Conservation (phyloP, 1,139 yeast genomes). For the Spencermartinsiella ligniputridi region DNA sequence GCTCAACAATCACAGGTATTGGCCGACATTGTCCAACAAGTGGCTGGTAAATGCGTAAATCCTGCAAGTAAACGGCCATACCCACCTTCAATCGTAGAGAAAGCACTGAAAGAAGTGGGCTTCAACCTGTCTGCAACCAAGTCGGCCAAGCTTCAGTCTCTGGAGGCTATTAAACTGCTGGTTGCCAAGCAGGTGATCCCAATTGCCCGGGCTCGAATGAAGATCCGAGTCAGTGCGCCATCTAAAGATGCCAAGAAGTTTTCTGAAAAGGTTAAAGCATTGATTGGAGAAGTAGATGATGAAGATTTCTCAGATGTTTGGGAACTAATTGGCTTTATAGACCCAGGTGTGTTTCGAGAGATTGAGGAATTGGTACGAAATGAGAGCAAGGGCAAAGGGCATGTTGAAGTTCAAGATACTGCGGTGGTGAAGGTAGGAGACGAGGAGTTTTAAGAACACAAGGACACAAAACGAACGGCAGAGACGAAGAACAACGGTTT, state of each 20-base stretch:
- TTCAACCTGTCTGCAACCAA: slow-evolving; percentile 77
- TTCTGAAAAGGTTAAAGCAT: slow-evolving; percentile 47
- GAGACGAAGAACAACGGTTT: no score
- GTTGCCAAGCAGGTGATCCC: slow-evolving; percentile 81
- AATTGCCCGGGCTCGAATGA: slow-evolving; percentile 92
- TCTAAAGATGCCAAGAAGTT: slow-evolving; percentile 48
- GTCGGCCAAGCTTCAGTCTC: slow-evolving; percentile 81
- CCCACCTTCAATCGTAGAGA: slow-evolving; percentile 91
- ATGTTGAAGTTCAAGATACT: slow-evolving; percentile 83
- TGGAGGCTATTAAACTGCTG: slow-evolving; percentile 81
- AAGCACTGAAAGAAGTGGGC: slow-evolving; percentile 74
- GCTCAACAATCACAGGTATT: slow-evolving; percentile 70
- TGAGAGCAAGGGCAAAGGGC: slow-evolving; percentile 54
- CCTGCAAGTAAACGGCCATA: slow-evolving; percentile 87
- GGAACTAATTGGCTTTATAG: slow-evolving; percentile 71
- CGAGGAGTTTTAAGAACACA: slow-evolving; percentile 23
- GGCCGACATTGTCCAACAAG: slow-evolving; percentile 76
- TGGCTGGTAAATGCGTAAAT: slow-evolving; percentile 87
- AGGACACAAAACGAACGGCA: no score
- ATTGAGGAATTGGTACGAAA: slow-evolving; percentile 57
- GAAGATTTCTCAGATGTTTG: slow-evolving; percentile 46
- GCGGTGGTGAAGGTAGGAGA: slow-evolving; percentile 72
- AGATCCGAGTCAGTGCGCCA: slow-evolving; percentile 51
- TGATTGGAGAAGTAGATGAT: slow-evolving; percentile 51
- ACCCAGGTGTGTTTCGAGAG: slow-evolving; percentile 76